Evolutionary conservation across 2,329 filamentous ascomycete species (phyloP).

Genomic region (Scleromitrula shiraiana): DNA sequence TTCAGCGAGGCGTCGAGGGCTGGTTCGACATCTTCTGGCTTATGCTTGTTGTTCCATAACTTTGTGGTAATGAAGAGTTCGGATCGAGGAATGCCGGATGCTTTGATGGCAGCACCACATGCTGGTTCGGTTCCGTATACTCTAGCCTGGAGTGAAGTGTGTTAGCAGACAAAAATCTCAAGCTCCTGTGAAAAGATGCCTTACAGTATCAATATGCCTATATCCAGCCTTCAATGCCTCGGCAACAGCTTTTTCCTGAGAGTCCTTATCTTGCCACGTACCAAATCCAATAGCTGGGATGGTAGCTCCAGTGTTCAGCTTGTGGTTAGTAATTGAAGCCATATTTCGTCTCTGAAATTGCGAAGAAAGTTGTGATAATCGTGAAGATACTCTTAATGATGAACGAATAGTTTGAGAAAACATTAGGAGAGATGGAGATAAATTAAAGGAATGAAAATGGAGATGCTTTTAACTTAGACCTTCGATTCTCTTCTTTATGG

Average conservation of each 20-base stretch:
- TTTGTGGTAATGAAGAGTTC: slow-evolving; percentile 62
- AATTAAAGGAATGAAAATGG: too few species aligned
- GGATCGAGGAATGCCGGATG: slow-evolving; percentile 54
- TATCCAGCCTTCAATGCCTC: slow-evolving; percentile 40
- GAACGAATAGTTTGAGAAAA: neutral
- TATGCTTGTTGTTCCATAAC: slow-evolving; percentile 67
- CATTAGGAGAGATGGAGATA: too few species aligned
- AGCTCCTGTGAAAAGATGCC: neutral
- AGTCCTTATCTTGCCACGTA: slow-evolving; percentile 38
- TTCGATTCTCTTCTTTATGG: too few species aligned
- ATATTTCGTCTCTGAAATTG: slow-evolving; percentile 15
- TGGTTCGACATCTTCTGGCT: slow-evolving; percentile 47
- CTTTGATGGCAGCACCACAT: slow-evolving; percentile 57
- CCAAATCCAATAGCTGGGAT: slow-evolving; percentile 36
- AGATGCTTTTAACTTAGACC: too few species aligned
- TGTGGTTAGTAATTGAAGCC: slow-evolving; percentile 25
- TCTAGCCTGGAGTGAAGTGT: slow-evolving; percentile 66
- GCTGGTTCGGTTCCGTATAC: slow-evolving; percentile 77
- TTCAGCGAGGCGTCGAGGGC: slow-evolving; percentile 66
- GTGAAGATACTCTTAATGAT: slow-evolving; percentile 1
- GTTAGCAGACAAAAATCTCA: neutral
- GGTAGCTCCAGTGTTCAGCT: slow-evolving; percentile 29
- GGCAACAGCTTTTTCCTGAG: slow-evolving; percentile 31
- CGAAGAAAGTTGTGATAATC: slow-evolving; percentile 9
- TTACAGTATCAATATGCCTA: slow-evolving; percentile 39